Evolutionary conservation across 345 rosid species (phyloP).

Genomic region (Excoecaria agallocha): DNA sequence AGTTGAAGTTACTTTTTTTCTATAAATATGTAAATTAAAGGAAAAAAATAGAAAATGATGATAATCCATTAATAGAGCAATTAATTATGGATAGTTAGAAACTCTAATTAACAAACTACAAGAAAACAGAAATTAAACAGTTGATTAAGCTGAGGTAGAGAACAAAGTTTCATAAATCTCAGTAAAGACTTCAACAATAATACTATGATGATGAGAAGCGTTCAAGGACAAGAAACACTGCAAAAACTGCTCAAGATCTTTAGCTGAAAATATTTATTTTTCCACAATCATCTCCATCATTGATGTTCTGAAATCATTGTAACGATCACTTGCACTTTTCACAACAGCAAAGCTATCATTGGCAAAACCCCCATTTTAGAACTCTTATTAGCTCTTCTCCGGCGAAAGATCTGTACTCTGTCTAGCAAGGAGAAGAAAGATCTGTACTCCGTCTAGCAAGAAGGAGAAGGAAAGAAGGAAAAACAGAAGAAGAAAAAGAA

Average conservation of each 20-base stretch:
- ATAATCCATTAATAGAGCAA: not conserved
- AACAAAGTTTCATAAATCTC: conserved; percentile 17
- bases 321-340: conserved; percentile 47
- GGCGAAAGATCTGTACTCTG: conserved; percentile 10
- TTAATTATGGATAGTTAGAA: not conserved
- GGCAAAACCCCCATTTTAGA: conserved; percentile 25
- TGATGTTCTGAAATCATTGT: too few species aligned
- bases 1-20: too few species aligned
- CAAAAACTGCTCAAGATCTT: conserved; percentile 57
- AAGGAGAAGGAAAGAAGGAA: too few species aligned
- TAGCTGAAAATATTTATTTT: conserved; percentile 53
- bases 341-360: conserved; percentile 73
- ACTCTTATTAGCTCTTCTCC: conserved; percentile 12
- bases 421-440: conserved; percentile 56
- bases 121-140: conserved; percentile 1
- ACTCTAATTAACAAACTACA: not conserved
- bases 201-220: too few species aligned
- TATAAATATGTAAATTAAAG: too few species aligned
- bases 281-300: conserved; percentile 79
- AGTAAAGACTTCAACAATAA: not conserved
- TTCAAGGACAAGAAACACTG: not conserved
- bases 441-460: too few species aligned
- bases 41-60: not conserved
- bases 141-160: conserved; percentile 8
- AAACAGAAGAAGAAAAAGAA: too few species aligned